Evolutionary conservation across 169 alveolate genomes (phyloP).

Genomic region (Blepharisma undulans): DNA sequence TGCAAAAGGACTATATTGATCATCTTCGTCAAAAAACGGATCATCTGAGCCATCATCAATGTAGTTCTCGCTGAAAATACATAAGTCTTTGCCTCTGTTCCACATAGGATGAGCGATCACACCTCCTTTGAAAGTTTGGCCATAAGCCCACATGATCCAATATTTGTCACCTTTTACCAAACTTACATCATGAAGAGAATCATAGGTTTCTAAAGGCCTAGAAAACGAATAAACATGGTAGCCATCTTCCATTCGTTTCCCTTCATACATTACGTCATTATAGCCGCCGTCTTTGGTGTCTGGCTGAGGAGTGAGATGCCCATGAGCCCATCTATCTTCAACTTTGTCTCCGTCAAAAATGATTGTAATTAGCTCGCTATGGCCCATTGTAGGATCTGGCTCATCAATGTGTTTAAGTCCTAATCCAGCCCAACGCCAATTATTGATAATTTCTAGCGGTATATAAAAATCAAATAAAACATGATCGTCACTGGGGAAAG

Average conservation of each 20-base stretch:
- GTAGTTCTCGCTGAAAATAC: background rate
- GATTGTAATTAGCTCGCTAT: background rate
- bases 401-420: conserved; percentile 12
- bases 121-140: conserved; percentile 1
- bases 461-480: background rate
- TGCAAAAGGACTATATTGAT: background rate
- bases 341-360: background rate
- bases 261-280: background rate
- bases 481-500: background rate
- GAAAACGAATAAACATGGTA: background rate
- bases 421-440: conserved; percentile 1
- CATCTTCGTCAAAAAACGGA: background rate
- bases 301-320: background rate
- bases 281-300: background rate
- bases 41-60: conserved; percentile 21
- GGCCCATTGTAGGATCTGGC: conserved; percentile 4
- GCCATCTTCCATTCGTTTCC: background rate
- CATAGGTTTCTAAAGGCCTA: background rate
- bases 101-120: background rate
- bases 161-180: background rate
- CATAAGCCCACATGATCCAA: conserved; percentile 9
- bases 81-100: conserved; percentile 3
- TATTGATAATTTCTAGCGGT: background rate
- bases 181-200: background rate
- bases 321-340: background rate